phyloP scores from a whole-genome alignment of 1,284 basidiomycete genomes.

The Leccinum huronense region DNA sequence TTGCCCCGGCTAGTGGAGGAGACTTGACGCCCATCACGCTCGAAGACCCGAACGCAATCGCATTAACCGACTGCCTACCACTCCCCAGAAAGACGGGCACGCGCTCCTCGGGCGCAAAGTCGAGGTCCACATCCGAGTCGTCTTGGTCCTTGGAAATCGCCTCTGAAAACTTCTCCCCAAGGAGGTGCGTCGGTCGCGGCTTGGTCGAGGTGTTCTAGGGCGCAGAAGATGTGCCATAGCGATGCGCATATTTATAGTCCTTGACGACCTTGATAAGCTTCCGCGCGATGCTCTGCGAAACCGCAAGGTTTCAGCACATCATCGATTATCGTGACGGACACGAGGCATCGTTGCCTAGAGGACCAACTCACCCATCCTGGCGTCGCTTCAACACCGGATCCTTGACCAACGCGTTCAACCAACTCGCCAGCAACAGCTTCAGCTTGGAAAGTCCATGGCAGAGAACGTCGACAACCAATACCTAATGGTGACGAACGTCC shows the following conservation, averaged over 20 bases:
- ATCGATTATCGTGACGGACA: not conserved
- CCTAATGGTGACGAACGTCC: conserved; percentile 83
- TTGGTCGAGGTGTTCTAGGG: conserved; percentile 9
- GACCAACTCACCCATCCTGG: conserved; percentile 59
- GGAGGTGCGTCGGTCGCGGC: conserved; percentile 43
- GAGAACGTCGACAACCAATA: conserved; percentile 66
- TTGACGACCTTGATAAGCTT: conserved; percentile 31
- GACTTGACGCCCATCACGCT: conserved; percentile 17
- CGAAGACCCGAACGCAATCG: conserved; percentile 33
- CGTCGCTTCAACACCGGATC: conserved; percentile 67
- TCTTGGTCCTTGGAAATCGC: conserved; percentile 51
- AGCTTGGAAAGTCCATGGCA: conserved; percentile 78
- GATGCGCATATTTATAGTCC: conserved; percentile 64
- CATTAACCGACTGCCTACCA: conserved; percentile 26
- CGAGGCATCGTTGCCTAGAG: not conserved
- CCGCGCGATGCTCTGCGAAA: conserved; percentile 55
- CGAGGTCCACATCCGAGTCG: conserved; percentile 72
- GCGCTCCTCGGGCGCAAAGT: conserved; percentile 49
- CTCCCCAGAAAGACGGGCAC: conserved; percentile 34
- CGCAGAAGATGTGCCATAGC: conserved; percentile 30
- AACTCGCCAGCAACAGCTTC: conserved; percentile 57
- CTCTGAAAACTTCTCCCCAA: conserved; percentile 63
- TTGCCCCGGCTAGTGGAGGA: conserved; percentile 17
- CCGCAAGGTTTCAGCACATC: conserved; percentile 10
- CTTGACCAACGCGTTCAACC: conserved; percentile 73